phyloP scores from a whole-genome alignment of 73 alveolate genomes.

The Tetrahymena elliotti region DNA sequence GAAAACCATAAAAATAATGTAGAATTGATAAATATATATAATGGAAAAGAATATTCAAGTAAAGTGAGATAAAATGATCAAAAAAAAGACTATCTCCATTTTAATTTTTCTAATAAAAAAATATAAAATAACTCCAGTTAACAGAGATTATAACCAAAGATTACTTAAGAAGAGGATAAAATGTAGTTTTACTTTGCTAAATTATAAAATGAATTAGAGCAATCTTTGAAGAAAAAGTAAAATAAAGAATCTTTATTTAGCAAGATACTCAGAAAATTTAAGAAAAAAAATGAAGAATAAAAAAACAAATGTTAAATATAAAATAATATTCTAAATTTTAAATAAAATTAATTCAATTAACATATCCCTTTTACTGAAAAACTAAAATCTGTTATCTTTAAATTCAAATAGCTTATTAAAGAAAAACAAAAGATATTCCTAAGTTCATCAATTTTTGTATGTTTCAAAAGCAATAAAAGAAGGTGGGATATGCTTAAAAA shows the following conservation, averaged over 20 bases:
- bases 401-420: background rate
- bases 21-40: background rate
- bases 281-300: background rate
- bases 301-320: background rate
- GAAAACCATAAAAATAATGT: too few species aligned
- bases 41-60: background rate
- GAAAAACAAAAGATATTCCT: background rate
- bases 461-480: background rate
- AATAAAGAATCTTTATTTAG: background rate
- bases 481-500: background rate
- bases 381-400: background rate
- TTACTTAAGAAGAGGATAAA: background rate
- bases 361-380: background rate
- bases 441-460: background rate
- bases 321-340: background rate
- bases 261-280: background rate
- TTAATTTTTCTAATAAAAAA: too few species aligned
- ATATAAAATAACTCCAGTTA: background rate
- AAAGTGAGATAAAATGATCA: too few species aligned
- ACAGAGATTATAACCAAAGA: background rate
- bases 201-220: background rate
- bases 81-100: background rate
- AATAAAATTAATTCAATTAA: background rate
- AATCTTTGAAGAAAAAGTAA: background rate
- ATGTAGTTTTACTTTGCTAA: background rate